phyloP scores from a whole-genome alignment of 768 basidiomycete species.

The Auricularia sp. region DNA sequence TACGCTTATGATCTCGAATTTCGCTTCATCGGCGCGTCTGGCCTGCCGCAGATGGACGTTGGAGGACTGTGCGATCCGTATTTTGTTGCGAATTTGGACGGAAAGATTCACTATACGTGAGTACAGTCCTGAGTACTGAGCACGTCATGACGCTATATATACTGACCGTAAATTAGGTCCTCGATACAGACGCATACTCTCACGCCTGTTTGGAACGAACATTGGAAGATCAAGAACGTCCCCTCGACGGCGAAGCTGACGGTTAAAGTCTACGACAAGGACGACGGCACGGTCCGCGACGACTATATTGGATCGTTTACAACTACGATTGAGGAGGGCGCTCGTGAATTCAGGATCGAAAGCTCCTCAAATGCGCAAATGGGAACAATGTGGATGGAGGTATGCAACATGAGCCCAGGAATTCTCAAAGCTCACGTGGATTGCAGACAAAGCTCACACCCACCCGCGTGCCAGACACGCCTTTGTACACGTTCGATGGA shows the following conservation, averaged over 20 bases:
- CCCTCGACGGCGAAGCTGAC: conserved; percentile 47
- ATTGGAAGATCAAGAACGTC: conserved; percentile 65
- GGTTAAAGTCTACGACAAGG: conserved; percentile 62
- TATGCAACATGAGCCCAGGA: conserved; percentile 14
- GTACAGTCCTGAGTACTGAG: conserved; percentile 13
- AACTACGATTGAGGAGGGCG: conserved; percentile 40
- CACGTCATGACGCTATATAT: not conserved
- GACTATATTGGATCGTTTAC: conserved; percentile 57
- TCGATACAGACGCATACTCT: conserved; percentile 48
- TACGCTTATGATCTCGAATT: conserved; percentile 9
- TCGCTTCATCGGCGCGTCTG: conserved; percentile 63
- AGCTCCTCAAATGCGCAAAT: conserved; percentile 38
- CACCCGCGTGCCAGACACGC: conserved; percentile 12
- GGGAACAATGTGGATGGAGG: conserved; percentile 65
- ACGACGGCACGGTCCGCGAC: conserved; percentile 42
- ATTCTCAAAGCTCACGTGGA: not conserved
- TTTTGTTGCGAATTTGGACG: conserved; percentile 58
- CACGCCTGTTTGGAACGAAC: conserved; percentile 65
- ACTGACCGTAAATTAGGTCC: conserved; percentile 34
- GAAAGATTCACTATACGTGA: conserved; percentile 52
- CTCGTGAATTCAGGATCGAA: conserved; percentile 55
- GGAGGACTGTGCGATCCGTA: conserved; percentile 58
- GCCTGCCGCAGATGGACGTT: conserved; percentile 61
- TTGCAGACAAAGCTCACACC: conserved; percentile 36
- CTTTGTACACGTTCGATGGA: conserved; percentile 61